Base-by-base conservation (phyloP, 306 rosid species). In the Ziziphus jujuba region DNA sequence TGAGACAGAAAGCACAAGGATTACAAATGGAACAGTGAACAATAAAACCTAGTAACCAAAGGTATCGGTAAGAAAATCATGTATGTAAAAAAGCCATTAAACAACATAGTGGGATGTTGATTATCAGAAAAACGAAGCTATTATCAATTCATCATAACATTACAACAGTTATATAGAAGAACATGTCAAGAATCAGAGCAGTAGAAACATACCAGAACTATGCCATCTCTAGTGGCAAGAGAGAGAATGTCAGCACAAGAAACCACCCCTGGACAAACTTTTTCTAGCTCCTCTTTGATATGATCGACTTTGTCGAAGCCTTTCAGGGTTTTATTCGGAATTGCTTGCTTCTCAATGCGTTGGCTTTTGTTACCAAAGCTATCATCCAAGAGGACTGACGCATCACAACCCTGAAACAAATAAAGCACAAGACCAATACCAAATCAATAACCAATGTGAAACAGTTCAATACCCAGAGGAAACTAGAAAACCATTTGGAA, bases 341-440 rank as follows among this genome's bases (percentile, higher is more conserved):
- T 45, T n/a, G 97, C 96, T 62, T 82, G 81, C 83, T 73, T 91
- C 82, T 91, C 96, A 62, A 59, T 59, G 0, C 96, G 69, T 44
- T 43, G 59, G 77, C 72, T 85, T 38, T 16, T 25, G 31, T 76
- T 66, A 38, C 80, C 81, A 51, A 72, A 21, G 61, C 80, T 84
- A 55, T 78, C 86, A 73, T 93, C 95, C 61, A 75, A 63, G 20
- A 78, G 81, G 38, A 79, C 43, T 5, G 86, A 82, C 28, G 86
- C 83, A 55, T 82, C 86, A 61, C 86, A 82, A 1, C 86, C 86
- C 86, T 82, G 43, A 57, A 48, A 17, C 50, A 53, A 34, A 54
- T 45, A 62, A 53, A 64, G 38, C 23, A 20, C 59, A 71, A n/a
- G 24, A 53, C 14, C 48, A 28, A 23, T 16, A 33, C 2, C 66